Base-by-base conservation (phyloP, 768 basidiomycete species). In the Pleurotus sapidus region DNA sequence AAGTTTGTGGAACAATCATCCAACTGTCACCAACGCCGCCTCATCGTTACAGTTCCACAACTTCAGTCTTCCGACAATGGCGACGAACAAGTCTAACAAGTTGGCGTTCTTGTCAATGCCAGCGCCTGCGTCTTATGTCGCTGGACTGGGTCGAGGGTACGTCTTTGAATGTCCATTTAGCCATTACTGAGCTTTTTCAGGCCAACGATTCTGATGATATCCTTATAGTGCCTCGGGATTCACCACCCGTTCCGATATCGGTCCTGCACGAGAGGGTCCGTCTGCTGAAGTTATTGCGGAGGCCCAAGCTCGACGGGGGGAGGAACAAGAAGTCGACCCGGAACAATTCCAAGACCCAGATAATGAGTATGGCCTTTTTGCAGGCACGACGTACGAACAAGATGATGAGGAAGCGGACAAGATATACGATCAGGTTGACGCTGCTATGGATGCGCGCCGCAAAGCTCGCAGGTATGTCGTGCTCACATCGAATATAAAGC, bases 221-320 rank as follows among this genome's bases (percentile, higher is more conserved):
- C 57, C 55, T 66, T 58, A 20, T 61, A 95, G 93, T 74, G 95
- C 95, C 49, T 96, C 95, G 46, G 95, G 95, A 58, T 98, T 98
- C 74, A 98, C 96, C 0, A 98, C 96, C 5, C 89, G 95, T 48
- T 96, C 94, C 42, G 97, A 98, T 86, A 98, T 99, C 58, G 97
- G 97, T 67, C 97, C 97, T 37, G 97, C 97, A 6, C 79, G 97
- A 70, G 95, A 97, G 67, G 94, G 93, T 0, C 94, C 95, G 0
- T 92, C 91, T 15, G 95, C 93, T 30, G 94, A 95, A 72, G 86
- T 87, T 0, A 79, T 96, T 49, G 95, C 93, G 88, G 94, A 94
- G 61, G 95, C 95, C 0, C 89, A 93, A 68, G 88, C 87, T 5
- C 83, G 77, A 61, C 83, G 94, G 40, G 93, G 94, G 5, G 94